Evolutionary conservation across 2,329 filamentous ascomycete genomes (phyloP).

Genomic region (Bipolaris cookei): DNA sequence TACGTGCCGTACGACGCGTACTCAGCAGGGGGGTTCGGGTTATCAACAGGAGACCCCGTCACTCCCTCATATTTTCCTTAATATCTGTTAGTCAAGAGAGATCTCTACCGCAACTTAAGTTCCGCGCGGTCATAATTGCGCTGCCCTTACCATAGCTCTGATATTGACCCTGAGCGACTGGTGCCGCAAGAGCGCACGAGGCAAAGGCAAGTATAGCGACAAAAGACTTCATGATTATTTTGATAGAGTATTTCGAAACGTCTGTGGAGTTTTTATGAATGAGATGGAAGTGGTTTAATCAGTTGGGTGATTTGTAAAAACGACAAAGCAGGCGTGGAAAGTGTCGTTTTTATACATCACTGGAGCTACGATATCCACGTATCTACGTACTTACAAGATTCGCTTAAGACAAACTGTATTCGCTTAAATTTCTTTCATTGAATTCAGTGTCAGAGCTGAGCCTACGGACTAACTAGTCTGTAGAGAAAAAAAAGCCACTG

Average conservation of each 20-base stretch:
- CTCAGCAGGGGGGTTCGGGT: background rate
- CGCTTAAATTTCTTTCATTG: background rate
- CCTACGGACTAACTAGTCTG: background rate
- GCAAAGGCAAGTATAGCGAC: slow-evolving; percentile 30
- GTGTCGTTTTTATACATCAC: background rate
- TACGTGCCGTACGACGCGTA: background rate
- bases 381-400: background rate
- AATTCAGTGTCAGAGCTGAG: background rate
- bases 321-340: background rate
- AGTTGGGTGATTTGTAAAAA: background rate
- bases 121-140: too few relatives aligned
- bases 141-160: slow-evolving; percentile 20
- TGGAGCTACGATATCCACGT: background rate
- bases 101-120: background rate
- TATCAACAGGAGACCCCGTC: background rate
- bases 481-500: background rate
- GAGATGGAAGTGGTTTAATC: background rate
- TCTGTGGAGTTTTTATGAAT: background rate
- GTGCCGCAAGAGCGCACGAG: slow-evolving; percentile 29
- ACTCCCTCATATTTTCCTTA: background rate
- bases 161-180: slow-evolving; percentile 25
- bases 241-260: background rate
- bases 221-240: slow-evolving; percentile 26
- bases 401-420: background rate
- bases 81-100: background rate